phyloP scores from a whole-genome alignment of 164 flowering plant genomes.

The Annona cherimola region DNA sequence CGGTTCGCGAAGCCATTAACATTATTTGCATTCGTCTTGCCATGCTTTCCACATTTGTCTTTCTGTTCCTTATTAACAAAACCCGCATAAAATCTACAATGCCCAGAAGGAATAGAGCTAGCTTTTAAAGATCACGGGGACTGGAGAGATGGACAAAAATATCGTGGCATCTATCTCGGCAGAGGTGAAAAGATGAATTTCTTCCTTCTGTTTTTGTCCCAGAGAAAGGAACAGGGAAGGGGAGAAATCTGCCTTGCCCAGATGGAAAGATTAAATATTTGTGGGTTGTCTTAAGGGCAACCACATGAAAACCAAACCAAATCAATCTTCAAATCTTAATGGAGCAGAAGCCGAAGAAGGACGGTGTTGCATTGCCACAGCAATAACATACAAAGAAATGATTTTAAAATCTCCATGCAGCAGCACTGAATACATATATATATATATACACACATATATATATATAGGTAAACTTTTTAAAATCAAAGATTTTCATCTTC shows the following conservation, averaged over 20 bases:
- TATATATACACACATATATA: too few relatives aligned
- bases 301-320: background rate
- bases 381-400: too few relatives aligned
- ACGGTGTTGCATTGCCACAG: too few relatives aligned
- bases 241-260: constrained; percentile 10
- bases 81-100: background rate
- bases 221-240: background rate
- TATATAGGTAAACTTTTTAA: too few relatives aligned
- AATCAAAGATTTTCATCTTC: too few relatives aligned
- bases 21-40: too few relatives aligned
- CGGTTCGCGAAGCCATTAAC: too few relatives aligned
- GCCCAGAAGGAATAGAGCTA: background rate
- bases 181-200: background rate
- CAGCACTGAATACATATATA: too few relatives aligned
- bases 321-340: background rate
- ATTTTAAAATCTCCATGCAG: too few relatives aligned
- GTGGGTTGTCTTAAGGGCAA: background rate
- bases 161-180: background rate
- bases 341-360: background rate
- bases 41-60: too few relatives aligned
- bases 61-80: background rate
- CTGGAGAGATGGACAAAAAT: background rate
- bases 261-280: constrained; percentile 2
- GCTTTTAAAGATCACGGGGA: background rate
- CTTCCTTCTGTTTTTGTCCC: background rate